Evolutionary conservation across 1,139 yeast genomes (phyloP).

Genomic region (Pneumocystis murina): DNA sequence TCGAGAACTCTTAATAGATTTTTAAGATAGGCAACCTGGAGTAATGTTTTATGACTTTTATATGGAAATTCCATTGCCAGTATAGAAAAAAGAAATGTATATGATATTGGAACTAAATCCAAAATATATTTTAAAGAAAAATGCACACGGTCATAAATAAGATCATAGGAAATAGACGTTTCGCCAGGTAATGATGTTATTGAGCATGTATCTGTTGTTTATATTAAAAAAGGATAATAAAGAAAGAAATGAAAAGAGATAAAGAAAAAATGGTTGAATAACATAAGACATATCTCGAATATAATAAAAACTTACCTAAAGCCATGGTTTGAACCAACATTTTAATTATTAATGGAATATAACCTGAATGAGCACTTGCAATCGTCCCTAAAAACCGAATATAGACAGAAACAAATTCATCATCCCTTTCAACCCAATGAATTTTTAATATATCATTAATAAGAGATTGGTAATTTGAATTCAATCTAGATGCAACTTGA

Average conservation of each 20-base stretch:
- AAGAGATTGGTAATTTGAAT: constrained; percentile 2
- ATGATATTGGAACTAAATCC: constrained; percentile 13
- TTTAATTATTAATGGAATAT: constrained; percentile 9
- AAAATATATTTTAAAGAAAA: constrained; percentile 10
- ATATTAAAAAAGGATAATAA: neutral
- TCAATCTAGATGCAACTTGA: constrained; percentile 11
- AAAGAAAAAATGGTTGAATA: neutral
- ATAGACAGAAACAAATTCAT: constrained; percentile 10
- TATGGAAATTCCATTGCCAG: constrained; percentile 11
- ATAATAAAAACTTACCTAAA: neutral
- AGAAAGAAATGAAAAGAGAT: neutral
- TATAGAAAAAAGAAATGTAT: constrained; percentile 9
- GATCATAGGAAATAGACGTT: constrained; percentile 1
- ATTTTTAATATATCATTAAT: constrained; percentile 8
- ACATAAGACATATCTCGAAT: neutral
- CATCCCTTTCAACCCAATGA: constrained; percentile 10
- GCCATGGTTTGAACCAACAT: constrained; percentile 11
- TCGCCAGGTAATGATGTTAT: constrained; percentile 6
- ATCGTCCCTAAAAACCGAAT: constrained; percentile 11
- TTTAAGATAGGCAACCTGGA: constrained; percentile 10
- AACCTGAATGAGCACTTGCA: constrained; percentile 13
- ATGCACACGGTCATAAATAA: constrained; percentile 11
- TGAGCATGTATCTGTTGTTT: neutral
- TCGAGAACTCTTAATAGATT: constrained; percentile 10
- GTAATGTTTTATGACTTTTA: constrained; percentile 8